Evolutionary conservation across 768 basidiomycete genomes (phyloP), one percentile per base, ranked within the genome.

Genomic region (Hirschioporus abietinus): DNA sequence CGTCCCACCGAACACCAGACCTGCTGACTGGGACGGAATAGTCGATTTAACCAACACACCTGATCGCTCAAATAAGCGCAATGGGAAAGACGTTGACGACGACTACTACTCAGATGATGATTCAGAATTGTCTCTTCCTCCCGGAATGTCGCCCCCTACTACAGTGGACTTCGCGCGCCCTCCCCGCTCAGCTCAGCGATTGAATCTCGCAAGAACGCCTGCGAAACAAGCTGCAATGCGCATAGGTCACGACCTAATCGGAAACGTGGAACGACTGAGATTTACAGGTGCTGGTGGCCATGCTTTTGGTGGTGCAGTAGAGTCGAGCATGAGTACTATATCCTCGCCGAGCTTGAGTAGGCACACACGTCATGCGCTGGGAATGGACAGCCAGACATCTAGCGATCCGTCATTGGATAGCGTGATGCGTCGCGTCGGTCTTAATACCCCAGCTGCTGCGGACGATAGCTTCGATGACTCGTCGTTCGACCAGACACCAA

Each of bases 331-430:
- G 82, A 89, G 87, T 75, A 86, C 86, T 17, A 82, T 90, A 64
- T 83, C 88, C 0, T 86, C 87, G 1, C 91, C 90, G 27, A 91
- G 90, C 0, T 78, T 92, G 17, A 86, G 88, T 17, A 80, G 85
- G n/a, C 92, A 91, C 70, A 79, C 75, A n/a, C 79, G 79, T 8
- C 76, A 77, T 58, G 75, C 78, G n/a, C 71, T 71, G 2, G 72
- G 70, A 65, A 73, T 75, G 12, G 82, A 84, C 35, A 80, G 74
- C 15, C 84, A 79, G 2, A 77, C 81, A 1, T 52, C 42, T 20
- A 52, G 42, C 12, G 87, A 89, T 68, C 75, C 84, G 1, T 89
- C 86, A 71, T 73, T 91, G 64, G 88, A 90, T 67, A 88, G 85
- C 66, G 85, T 91, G 82, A 87, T 92, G 80, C 82, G 83, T 35